Evolutionary conservation across 495 filamentous ascomycete species (phyloP).

Genomic region (Glutinoglossum americanum): DNA sequence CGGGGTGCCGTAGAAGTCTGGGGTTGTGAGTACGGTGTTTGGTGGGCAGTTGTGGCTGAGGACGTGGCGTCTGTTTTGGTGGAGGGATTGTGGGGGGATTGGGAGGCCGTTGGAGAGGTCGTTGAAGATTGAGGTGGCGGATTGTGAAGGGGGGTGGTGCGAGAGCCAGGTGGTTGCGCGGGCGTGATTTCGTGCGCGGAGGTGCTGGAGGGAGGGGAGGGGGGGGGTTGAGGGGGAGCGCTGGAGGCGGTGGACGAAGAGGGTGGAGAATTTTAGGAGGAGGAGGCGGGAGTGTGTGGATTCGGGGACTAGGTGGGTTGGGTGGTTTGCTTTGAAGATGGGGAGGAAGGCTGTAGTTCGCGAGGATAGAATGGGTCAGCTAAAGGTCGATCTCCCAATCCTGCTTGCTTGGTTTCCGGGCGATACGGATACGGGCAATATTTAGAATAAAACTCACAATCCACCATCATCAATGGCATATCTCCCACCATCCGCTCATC

Average conservation of each 20-base stretch:
- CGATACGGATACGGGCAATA: no score
- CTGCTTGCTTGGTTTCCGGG: no score
- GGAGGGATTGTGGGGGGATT: background rate
- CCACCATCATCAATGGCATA: constrained; percentile 1
- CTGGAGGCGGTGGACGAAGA: constrained; percentile 15
- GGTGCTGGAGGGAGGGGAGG: background rate
- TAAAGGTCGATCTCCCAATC: no score
- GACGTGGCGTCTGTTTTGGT: background rate
- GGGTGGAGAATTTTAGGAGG: constrained; percentile 16
- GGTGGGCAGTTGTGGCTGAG: background rate
- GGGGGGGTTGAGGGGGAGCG: background rate
- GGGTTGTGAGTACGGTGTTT: background rate
- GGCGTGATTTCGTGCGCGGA: background rate
- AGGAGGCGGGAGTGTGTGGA: constrained; percentile 14
- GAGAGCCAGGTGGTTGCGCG: background rate
- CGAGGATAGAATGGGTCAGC: background rate
- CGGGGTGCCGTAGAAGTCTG: background rate
- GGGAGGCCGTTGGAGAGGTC: background rate
- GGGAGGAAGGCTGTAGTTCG: constrained; percentile 14
- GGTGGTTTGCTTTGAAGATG: constrained; percentile 16
- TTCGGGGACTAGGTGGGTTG: constrained; percentile 4
- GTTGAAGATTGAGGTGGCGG: background rate
- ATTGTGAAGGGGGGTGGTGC: background rate
- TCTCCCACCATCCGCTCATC: no score
- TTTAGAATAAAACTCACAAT: constrained; percentile 4